Conservation (phyloP, 1,139 yeast genomes). For the Lodderomyces margitis region DNA sequence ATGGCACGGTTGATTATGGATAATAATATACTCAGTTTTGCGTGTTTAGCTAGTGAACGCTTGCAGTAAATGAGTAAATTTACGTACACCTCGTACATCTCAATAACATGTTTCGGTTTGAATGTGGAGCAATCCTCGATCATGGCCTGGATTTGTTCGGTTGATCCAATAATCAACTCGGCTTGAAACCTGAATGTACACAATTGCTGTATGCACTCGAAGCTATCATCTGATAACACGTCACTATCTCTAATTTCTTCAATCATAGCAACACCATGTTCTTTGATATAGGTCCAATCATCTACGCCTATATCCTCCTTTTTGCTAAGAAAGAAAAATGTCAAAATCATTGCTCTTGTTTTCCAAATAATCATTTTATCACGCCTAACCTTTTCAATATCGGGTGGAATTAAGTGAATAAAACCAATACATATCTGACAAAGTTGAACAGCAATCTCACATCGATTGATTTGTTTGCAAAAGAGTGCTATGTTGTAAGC, state of each 20-base stretch:
- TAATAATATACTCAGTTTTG: slow-evolving; percentile 6
- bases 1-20: slow-evolving; percentile 7
- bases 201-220: slow-evolving; percentile 6
- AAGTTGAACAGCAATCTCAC: slow-evolving; percentile 5
- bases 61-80: slow-evolving; percentile 4
- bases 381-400: slow-evolving; percentile 6
- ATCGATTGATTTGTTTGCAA: slow-evolving; percentile 11
- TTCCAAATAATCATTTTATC: slow-evolving; percentile 12
- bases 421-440: slow-evolving; percentile 10
- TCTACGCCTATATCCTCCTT: slow-evolving; percentile 1
- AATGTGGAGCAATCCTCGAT: slow-evolving; percentile 7
- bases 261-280: slow-evolving; percentile 9
- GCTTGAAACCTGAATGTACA: slow-evolving; percentile 10
- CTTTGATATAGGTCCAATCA: slow-evolving; percentile 12
- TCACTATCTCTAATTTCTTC: slow-evolving; percentile 5
- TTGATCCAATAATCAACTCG: slow-evolving; percentile 13
- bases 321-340: slow-evolving; percentile 6
- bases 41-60: slow-evolving; percentile 2
- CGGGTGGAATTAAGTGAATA: slow-evolving; percentile 9
- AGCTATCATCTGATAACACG: slow-evolving; percentile 7
- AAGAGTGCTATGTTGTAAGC: slow-evolving; percentile 16
- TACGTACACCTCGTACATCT: slow-evolving; percentile 10
- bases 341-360: slow-evolving; percentile 10
- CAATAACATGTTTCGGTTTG: slow-evolving; percentile 4
- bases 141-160: slow-evolving; percentile 8